Evolutionary conservation across 805 yeast species (phyloP).

Genomic region (Candida ascalaphidarum): DNA sequence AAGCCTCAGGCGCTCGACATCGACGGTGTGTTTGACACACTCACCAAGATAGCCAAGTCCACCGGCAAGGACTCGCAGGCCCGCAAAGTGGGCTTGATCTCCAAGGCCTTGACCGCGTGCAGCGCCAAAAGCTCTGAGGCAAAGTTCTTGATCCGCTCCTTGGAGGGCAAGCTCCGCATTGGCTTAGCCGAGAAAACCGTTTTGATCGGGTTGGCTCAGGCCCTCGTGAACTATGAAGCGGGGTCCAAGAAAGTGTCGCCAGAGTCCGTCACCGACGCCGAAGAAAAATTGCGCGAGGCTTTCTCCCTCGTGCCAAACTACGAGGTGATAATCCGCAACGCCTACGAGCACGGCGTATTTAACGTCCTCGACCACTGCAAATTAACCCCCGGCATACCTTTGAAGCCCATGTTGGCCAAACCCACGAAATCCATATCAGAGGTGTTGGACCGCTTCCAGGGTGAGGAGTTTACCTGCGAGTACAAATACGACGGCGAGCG

Average conservation of each 20-base stretch:
- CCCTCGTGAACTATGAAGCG: slow-evolving; percentile 57
- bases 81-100: slow-evolving; percentile 70
- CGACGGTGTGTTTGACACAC: slow-evolving; percentile 60
- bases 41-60: slow-evolving; percentile 68
- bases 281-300: slow-evolving; percentile 74
- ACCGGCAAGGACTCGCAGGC: slow-evolving; percentile 80
- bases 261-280: slow-evolving; percentile 53
- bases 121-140: slow-evolving; percentile 67
- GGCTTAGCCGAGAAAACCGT: slow-evolving; percentile 94
- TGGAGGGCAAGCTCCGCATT: slow-evolving; percentile 89
- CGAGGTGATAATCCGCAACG: slow-evolving; percentile 62
- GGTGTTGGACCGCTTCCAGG: slow-evolving; percentile 80
- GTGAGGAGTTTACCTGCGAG: slow-evolving; percentile 84
- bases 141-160: slow-evolving; percentile 77
- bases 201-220: slow-evolving; percentile 74
- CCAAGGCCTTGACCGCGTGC: slow-evolving; percentile 78
- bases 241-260: slow-evolving; percentile 17
- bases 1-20: slow-evolving; percentile 78
- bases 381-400: slow-evolving; percentile 85
- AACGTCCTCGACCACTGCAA: slow-evolving; percentile 60
- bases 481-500: slow-evolving; percentile 97
- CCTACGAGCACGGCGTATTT: slow-evolving; percentile 59
- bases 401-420: slow-evolving; percentile 97
- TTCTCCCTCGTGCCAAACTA: slow-evolving; percentile 89
- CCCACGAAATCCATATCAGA: slow-evolving; percentile 94